Base-by-base conservation (phyloP, 805 yeast genomes). In the Schwanniomyces vanrijiae region DNA sequence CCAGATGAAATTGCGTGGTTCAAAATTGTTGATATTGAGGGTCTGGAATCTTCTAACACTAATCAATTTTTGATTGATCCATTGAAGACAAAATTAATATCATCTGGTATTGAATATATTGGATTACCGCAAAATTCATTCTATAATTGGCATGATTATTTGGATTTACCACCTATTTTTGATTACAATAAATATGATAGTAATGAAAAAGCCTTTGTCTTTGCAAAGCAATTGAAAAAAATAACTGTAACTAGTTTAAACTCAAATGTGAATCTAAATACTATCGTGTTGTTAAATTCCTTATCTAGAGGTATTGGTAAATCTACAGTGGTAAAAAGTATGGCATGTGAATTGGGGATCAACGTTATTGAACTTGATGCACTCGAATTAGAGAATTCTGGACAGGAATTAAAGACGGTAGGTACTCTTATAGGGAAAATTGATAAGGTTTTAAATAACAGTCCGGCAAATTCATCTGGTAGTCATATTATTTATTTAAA, bases 1-100 rank as follows among this genome's bases (percentile, higher is more conserved):
- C 82, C 88, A 1, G 89, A 90, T 60, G 71, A 81, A 0, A 77
- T 91, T 16, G 96, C 90, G 0, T 92, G 97, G 97, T 92, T 90
- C 65, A 80, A 80, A 54, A 78, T 92, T 1, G 73, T 80, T 2
- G 84, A 78, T 5, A 69, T 83, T 3, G 58, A 68, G 4, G 76
- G 76, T 3, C 59, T 66, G 2, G 64, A 57, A 3, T 48, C 37
- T 4, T 31, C 44, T 8, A 52, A 38, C 0, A 49, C 63, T 1
- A 55, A 56, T 2, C 85, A 81, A 55, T 86, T 68, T 54, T 60
- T 83, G 0, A 77, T 91, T 29, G 90, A 87, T 61, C 83, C 96
- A 0, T 51, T 72, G 0, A 78, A 77, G 49, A 88, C 96, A 0
- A 75, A 84, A 38, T 75, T 92, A 74, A 75, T 81, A 3, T 94